These are phyloP conservation scores for Tetrapyrgos nigripes DNA, from an alignment of 1,284 basidiomycete genomes.

Conservation along the genomic window DNA sequence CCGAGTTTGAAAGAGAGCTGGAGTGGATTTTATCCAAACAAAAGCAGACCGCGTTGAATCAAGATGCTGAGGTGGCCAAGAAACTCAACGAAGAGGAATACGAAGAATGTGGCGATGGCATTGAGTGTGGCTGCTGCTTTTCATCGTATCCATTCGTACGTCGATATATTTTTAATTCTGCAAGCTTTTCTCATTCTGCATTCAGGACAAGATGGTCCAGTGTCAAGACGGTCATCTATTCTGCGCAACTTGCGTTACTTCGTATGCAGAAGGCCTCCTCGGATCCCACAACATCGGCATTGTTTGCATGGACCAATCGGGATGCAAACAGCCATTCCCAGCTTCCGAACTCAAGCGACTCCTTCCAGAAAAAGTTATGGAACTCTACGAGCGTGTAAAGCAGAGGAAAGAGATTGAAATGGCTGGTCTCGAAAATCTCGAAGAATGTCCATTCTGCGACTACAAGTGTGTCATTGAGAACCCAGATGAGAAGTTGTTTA, in stretches of 20 bases:
- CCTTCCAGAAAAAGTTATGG: constrained; percentile 65
- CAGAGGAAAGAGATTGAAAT: constrained; percentile 80
- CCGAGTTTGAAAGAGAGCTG: constrained; percentile 44
- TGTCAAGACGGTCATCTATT: constrained; percentile 85
- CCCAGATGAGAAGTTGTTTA: constrained; percentile 77
- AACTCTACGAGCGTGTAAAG: constrained; percentile 77
- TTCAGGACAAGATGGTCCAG: constrained; percentile 81
- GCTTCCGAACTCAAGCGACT: constrained; percentile 71
- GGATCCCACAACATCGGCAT: constrained; percentile 61
- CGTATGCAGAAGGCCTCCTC: constrained; percentile 55
- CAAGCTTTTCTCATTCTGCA: constrained; percentile 3
- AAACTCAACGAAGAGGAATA: constrained; percentile 41
- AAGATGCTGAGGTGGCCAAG: constrained; percentile 29
- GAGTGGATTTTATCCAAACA: constrained; percentile 49
- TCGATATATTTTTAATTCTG: constrained; percentile 16
- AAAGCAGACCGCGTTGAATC: constrained; percentile 34
- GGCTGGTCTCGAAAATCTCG: constrained; percentile 75
- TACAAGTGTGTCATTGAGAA: constrained; percentile 85
- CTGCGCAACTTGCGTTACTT: constrained; percentile 64
- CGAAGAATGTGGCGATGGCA: constrained; percentile 56
- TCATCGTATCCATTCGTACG: constrained; percentile 72
- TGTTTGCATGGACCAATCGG: constrained; percentile 82
- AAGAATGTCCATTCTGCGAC: constrained; percentile 89
- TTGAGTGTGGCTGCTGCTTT: constrained; percentile 89
- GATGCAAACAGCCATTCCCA: constrained; percentile 73